Conservation (phyloP, 805 yeast genomes). For the Suhomyces emberorum region DNA sequence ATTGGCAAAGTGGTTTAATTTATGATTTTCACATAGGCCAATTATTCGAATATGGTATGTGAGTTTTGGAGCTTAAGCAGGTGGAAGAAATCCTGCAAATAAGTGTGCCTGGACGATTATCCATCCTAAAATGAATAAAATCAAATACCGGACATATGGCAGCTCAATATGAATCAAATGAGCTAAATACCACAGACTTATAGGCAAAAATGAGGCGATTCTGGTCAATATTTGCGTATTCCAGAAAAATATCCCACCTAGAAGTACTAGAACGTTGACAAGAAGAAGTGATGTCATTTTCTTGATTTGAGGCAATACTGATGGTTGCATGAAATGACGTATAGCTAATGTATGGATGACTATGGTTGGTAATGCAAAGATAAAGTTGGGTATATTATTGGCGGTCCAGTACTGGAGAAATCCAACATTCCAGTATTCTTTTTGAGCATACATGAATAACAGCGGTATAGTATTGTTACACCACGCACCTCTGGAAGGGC, state of each 20-base stretch:
- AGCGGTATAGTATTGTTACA: slow-evolving; percentile 58
- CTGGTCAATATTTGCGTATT: slow-evolving; percentile 87
- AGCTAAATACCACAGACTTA: slow-evolving; percentile 70
- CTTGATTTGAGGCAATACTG: slow-evolving; percentile 26
- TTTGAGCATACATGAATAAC: slow-evolving; percentile 69
- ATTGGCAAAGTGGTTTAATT: too few relatives aligned
- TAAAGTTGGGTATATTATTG: slow-evolving; percentile 78
- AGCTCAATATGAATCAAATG: slow-evolving; percentile 18
- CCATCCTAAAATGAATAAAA: slow-evolving; percentile 60
- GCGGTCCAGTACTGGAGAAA: slow-evolving; percentile 78
- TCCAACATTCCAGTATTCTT: slow-evolving; percentile 82
- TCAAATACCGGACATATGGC: slow-evolving; percentile 17
- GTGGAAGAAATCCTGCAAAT: slow-evolving; percentile 85
- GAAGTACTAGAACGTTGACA: slow-evolving; percentile 42
- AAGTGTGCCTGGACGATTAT: slow-evolving; percentile 62
- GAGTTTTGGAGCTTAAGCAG: too few relatives aligned
- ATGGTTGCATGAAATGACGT: slow-evolving; percentile 32
- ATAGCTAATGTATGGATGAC: slow-evolving; percentile 42
- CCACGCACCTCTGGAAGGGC: slow-evolving; percentile 79
- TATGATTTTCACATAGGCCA: too few relatives aligned
- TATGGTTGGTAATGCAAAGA: slow-evolving; percentile 69
- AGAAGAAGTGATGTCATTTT: slow-evolving; percentile 37
- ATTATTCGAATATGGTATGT: too few relatives aligned
- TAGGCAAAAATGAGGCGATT: slow-evolving; percentile 72
- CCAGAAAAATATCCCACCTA: slow-evolving; percentile 59